phyloP scores from a whole-genome alignment of 805 yeast species.

The Debaryomyces castellii region DNA sequence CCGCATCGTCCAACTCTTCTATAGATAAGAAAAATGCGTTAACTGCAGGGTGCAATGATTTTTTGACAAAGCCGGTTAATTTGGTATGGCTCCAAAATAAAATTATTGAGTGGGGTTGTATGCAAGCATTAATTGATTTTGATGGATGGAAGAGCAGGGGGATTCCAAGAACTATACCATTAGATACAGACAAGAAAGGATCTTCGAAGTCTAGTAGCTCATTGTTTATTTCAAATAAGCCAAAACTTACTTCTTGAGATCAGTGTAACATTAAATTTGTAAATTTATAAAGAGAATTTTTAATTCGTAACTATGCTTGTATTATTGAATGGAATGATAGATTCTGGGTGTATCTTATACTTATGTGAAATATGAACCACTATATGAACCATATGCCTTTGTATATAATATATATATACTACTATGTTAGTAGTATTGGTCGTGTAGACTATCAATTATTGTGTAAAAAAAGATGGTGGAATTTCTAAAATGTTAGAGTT shows the following conservation, averaged over 20 bases:
- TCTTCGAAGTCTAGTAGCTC: neutral
- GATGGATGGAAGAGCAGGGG: slow-evolving; percentile 73
- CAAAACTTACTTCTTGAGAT: neutral
- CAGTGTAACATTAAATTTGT: neutral
- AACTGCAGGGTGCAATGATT: slow-evolving; percentile 97
- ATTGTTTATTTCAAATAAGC: neutral
- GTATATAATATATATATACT: neutral
- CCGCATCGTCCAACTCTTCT: slow-evolving; percentile 80
- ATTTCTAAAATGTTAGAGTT: neutral
- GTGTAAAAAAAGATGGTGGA: neutral
- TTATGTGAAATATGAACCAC: neutral
- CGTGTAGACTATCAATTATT: neutral
- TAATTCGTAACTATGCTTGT: neutral
- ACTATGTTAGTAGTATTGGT: neutral
- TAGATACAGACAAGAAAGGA: neutral
- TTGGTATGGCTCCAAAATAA: slow-evolving; percentile 91
- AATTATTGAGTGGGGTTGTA: slow-evolving; percentile 97
- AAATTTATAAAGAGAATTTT: neutral
- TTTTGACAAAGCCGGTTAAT: slow-evolving; percentile 92
- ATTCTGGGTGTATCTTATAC: neutral
- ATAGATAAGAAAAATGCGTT: slow-evolving; percentile 87
- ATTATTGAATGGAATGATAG: neutral
- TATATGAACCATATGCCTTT: neutral
- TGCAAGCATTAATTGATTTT: slow-evolving; percentile 95
- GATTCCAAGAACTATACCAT: neutral